Base-by-base conservation (phyloP, 768 basidiomycete genomes). In the Sistotremastrum niveocremeum region DNA sequence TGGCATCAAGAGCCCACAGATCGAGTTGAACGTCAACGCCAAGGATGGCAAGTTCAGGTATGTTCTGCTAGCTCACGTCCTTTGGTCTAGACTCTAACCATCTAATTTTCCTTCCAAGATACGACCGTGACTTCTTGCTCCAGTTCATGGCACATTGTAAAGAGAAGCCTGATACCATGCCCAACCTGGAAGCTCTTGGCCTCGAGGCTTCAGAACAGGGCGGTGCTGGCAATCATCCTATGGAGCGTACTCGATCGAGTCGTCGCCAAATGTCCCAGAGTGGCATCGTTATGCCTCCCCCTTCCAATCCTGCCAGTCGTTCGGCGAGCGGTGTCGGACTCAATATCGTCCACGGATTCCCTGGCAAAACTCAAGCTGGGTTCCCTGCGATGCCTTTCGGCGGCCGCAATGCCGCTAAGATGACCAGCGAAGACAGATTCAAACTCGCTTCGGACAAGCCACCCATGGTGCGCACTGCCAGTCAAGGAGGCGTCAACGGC, bases 81-180 rank as follows among this genome's bases (percentile, higher is more conserved):
- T 49, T 44, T 51, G 33, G 41, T 31, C 11, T 9, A 34, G 34
- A 34, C 28, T 44, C 6, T 20, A 20, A 20, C 20, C 20, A 20
- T 20, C 20, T 42, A 30, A 11, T 41, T 49, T 41, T 28, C 46
- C 29, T 42, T 34, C 28, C 50, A 89, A 20, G 94, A 57, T 99
- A 99, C 60, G 90, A 97, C 61, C 89, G 93, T 34, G 89, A 93
- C 12, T 99, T 99, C 78, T 74, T 99, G 29, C 65, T 99, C 49
- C 94, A 99, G 60, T 99, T 99, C 68, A 91, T 95, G 86, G 65
- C 67, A 28, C 65, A 94, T 49, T 99, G 95, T 72, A 86, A 79
- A 62, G 94, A 97, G 67, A 93, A 91, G 63, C 94, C 95, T 3
- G 89, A 87, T 45, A 72, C 75, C 46, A 79, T 97, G 30, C 89